These are phyloP conservation scores for Arthrobotrys pseudoclavata DNA, from an alignment of 2,329 filamentous ascomycete genomes.

Conservation along the genomic window DNA sequence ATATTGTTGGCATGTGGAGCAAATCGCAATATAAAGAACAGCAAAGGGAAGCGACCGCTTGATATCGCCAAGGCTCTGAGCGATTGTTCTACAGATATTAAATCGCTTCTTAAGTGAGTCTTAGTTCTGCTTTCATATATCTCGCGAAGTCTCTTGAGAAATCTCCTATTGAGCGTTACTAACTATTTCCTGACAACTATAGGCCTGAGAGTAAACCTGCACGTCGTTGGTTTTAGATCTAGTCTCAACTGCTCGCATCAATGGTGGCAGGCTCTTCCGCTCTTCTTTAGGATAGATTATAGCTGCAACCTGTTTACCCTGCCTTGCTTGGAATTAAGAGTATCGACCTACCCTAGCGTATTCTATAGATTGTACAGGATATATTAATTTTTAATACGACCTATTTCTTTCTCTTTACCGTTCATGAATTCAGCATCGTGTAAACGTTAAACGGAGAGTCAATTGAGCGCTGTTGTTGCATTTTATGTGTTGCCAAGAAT, in stretches of 20 bases:
- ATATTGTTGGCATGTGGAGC: slow-evolving; percentile 11
- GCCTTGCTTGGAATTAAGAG: neutral
- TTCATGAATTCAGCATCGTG: too few relatives aligned
- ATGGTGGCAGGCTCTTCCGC: neutral
- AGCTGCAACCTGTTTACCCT: neutral
- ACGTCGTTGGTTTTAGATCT: slow-evolving; percentile 1
- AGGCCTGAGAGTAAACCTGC: slow-evolving; percentile 9
- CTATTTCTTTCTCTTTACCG: neutral
- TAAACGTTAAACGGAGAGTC: neutral
- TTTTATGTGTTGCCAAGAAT: neutral
- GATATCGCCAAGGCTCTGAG: neutral
- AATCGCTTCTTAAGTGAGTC: slow-evolving; percentile 3
- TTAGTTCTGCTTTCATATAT: neutral
- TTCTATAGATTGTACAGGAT: neutral
- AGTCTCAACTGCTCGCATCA: neutral
- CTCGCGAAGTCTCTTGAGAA: neutral
- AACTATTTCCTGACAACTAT: neutral
- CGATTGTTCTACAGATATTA: neutral
- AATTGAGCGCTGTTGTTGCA: neutral
- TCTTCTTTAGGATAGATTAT: neutral
- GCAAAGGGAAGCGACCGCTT: slow-evolving; percentile 11
- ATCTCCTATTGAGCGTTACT: neutral
- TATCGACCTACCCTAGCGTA: neutral
- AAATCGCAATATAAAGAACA: neutral
- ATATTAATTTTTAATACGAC: neutral